phyloP scores from a whole-genome alignment of 2,329 filamentous ascomycete species.

The Gnomoniopsis sp. region DNA sequence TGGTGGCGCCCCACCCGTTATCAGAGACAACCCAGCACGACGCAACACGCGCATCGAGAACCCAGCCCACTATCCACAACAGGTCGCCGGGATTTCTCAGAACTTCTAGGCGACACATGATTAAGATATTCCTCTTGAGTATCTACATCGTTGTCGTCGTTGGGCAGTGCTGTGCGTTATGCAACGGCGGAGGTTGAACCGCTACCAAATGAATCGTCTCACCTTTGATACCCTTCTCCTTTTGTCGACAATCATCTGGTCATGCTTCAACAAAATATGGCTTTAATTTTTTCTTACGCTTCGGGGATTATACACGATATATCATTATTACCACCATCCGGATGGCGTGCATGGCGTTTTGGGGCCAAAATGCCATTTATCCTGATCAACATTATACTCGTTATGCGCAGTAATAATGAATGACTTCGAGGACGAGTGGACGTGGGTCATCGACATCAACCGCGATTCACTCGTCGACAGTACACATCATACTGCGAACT shows the following conservation, averaged over 20 bases:
- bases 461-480: neutral
- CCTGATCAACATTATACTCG: neutral
- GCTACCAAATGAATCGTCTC: slow-evolving; percentile 3
- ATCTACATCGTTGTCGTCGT: neutral
- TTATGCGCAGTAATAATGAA: slow-evolving; percentile 1
- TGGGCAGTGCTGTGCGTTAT: no score
- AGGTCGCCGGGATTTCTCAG: slow-evolving; percentile 92
- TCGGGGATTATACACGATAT: slow-evolving; percentile 4
- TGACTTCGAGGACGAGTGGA: neutral
- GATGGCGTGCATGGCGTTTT: slow-evolving; percentile 8
- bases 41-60: slow-evolving; percentile 95
- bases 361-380: neutral
- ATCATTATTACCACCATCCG: slow-evolving; percentile 1
- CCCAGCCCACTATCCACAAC: slow-evolving; percentile 82
- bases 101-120: slow-evolving; percentile 68
- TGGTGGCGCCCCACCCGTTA: slow-evolving; percentile 65
- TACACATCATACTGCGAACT: neutral
- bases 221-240: slow-evolving; percentile 19
- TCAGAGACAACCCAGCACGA: slow-evolving; percentile 87
- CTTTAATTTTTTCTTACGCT: slow-evolving; percentile 15
- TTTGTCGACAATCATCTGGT: slow-evolving; percentile 5
- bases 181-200: slow-evolving; percentile 10
- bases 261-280: slow-evolving; percentile 8
- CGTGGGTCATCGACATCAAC: neutral
- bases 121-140: neutral